A percentile compares a stretch with the other conserved stretches of the same genome.
Conservation (phyloP, 805 yeast species). For the Lipomyces mesembrius region DNA sequence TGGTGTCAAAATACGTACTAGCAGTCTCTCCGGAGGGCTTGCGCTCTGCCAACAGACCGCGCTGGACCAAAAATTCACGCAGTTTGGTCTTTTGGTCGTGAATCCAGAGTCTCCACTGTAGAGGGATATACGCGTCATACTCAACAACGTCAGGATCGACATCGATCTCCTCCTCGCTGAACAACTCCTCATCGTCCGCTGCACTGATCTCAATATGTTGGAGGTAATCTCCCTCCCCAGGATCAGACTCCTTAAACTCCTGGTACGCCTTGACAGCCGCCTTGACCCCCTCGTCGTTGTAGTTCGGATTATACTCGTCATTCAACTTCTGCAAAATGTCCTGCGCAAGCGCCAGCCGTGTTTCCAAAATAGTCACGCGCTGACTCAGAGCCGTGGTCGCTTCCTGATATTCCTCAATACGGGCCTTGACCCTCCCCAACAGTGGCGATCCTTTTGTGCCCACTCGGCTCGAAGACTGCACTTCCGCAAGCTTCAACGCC, state of each 20-base stretch:
- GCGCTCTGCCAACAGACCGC: constrained; percentile 34
- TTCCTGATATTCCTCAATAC: constrained; percentile 30
- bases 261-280: constrained; percentile 58
- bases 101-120: constrained; percentile 27
- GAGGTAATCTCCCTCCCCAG: constrained; percentile 8
- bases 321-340: constrained; percentile 55
- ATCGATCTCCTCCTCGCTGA: constrained; percentile 18
- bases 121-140: constrained; percentile 24
- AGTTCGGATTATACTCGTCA: constrained; percentile 73
- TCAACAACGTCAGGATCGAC: constrained; percentile 25
- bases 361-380: constrained; percentile 23
- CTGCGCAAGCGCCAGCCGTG: constrained; percentile 34
- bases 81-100: constrained; percentile 19
- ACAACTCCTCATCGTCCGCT: constrained; percentile 24
- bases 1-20: not conserved
- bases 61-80: constrained; percentile 19
- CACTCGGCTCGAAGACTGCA: constrained; percentile 17
- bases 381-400: constrained; percentile 18
- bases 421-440: constrained; percentile 21
- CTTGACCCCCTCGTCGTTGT: constrained; percentile 87
- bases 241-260: constrained; percentile 28
- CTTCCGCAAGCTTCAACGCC: constrained; percentile 43
- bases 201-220: not conserved
- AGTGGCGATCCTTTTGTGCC: constrained; percentile 22
- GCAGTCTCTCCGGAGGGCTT: constrained; percentile 19